Evolutionary conservation across 192 early-diverging fungal genomes (phyloP).

Genomic region (Pecoramyces ruminantium): DNA sequence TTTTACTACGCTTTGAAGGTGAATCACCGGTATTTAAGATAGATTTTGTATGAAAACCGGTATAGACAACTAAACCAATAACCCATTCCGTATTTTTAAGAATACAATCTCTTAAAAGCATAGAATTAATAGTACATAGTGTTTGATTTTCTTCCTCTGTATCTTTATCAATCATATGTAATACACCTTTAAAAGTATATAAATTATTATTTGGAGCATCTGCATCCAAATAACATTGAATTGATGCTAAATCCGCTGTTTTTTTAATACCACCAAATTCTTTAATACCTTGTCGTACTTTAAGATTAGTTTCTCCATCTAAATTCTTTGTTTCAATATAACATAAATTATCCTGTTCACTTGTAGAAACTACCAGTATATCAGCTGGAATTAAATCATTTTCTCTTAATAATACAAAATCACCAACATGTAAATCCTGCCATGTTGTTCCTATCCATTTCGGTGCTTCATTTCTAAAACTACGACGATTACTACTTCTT

Average conservation of each 20-base stretch:
- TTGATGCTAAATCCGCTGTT: slow-evolving; percentile 33
- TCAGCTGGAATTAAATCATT: slow-evolving; percentile 86
- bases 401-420: slow-evolving; percentile 66
- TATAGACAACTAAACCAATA: slow-evolving; percentile 73
- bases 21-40: slow-evolving; percentile 88
- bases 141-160: background rate
- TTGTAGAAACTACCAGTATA: slow-evolving; percentile 66
- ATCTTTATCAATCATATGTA: slow-evolving; percentile 4
- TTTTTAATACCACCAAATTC: slow-evolving; percentile 26
- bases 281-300: slow-evolving; percentile 54
- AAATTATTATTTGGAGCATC: slow-evolving; percentile 77
- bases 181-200: slow-evolving; percentile 72
- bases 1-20: slow-evolving; percentile 77
- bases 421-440: slow-evolving; percentile 75
- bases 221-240: slow-evolving; percentile 44
- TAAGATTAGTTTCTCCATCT: slow-evolving; percentile 97
- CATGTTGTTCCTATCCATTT: slow-evolving; percentile 29
- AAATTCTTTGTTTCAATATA: slow-evolving; percentile 96
- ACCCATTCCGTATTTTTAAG: slow-evolving; percentile 81
- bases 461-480: background rate
- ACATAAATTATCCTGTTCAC: slow-evolving; percentile 66
- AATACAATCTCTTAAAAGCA: slow-evolving; percentile 81
- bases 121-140: slow-evolving; percentile 37
- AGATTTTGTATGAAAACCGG: slow-evolving; percentile 89
- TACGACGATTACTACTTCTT: background rate